Conservation (phyloP, 805 yeast genomes). For the Jamesozyma spencerorum region DNA sequence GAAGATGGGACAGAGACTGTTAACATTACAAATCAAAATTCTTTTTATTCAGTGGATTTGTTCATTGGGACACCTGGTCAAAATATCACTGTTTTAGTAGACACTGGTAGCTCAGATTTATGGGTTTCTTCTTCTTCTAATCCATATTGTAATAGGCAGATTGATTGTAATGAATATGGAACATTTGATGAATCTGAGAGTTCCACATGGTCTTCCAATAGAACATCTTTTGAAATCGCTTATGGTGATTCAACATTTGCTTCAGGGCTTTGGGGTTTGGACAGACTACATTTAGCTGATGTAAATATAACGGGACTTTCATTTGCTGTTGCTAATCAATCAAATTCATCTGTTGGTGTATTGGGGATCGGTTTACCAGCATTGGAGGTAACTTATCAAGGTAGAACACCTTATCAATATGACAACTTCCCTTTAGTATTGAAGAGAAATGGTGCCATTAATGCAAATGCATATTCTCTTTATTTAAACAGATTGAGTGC, state of each 20-base stretch:
- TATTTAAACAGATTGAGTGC: slow-evolving; percentile 41
- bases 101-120: slow-evolving; percentile 67
- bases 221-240: slow-evolving; percentile 35
- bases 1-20: slow-evolving; percentile 28
- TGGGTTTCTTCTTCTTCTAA: slow-evolving; percentile 43
- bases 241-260: slow-evolving; percentile 49
- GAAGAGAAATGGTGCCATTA: slow-evolving; percentile 47
- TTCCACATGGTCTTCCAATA: slow-evolving; percentile 19
- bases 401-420: slow-evolving; percentile 35
- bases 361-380: slow-evolving; percentile 64
- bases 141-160: slow-evolving; percentile 33
- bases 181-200: slow-evolving; percentile 20
- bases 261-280: slow-evolving; percentile 39
- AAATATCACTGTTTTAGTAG: slow-evolving; percentile 45
- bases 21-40: slow-evolving; percentile 31
- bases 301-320: slow-evolving; percentile 42
- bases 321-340: slow-evolving; percentile 63
- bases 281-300: slow-evolving; percentile 47
- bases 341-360: slow-evolving; percentile 60
- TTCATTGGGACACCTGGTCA: slow-evolving; percentile 51
- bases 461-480: slow-evolving; percentile 51
- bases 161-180: slow-evolving; percentile 36
- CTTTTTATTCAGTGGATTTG: slow-evolving; percentile 39
- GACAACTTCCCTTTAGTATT: slow-evolving; percentile 58
- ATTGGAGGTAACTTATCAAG: slow-evolving; percentile 49